Conservation (phyloP, 2,329 filamentous ascomycete species). For the Cadophora luteo-olivacea region DNA sequence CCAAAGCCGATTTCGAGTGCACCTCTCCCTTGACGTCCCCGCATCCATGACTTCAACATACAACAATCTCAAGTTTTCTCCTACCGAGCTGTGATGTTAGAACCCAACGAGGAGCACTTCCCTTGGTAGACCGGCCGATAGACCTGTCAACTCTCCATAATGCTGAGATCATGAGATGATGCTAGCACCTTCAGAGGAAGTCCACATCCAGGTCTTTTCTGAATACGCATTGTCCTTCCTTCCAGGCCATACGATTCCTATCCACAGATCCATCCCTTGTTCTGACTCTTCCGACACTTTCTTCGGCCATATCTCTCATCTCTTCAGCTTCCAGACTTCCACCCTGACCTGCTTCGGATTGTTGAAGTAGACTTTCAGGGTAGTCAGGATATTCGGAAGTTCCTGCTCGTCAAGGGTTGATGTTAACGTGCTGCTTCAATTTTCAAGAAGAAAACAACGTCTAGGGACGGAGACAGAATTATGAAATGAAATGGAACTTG, state of each 20-base stretch:
- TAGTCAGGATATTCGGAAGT: neutral
- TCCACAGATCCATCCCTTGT: slow-evolving; percentile 9
- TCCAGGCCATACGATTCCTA: neutral
- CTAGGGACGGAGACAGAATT: neutral
- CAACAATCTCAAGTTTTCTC: neutral
- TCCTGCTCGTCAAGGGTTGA: neutral
- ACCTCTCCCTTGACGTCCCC: neutral
- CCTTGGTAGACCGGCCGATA: neutral
- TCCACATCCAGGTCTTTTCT: slow-evolving; percentile 1
- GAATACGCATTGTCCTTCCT: neutral
- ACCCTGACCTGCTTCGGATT: neutral
- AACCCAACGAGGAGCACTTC: neutral
- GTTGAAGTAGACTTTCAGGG: neutral
- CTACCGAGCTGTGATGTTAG: neutral
- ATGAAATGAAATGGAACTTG: neutral
- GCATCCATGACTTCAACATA: neutral
- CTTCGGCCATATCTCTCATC: slow-evolving; percentile 30
- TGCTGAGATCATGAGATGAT: neutral
- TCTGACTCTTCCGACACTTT: slow-evolving; percentile 20
- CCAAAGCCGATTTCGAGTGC: neutral
- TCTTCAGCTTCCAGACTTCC: slow-evolving; percentile 13
- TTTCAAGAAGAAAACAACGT: neutral
- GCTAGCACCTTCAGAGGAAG: neutral
- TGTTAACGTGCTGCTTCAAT: neutral
- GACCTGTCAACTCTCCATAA: neutral